These are phyloP conservation scores for Infundibulicybe gibba DNA, from an alignment of 768 basidiomycete species.

Conservation along the genomic window DNA sequence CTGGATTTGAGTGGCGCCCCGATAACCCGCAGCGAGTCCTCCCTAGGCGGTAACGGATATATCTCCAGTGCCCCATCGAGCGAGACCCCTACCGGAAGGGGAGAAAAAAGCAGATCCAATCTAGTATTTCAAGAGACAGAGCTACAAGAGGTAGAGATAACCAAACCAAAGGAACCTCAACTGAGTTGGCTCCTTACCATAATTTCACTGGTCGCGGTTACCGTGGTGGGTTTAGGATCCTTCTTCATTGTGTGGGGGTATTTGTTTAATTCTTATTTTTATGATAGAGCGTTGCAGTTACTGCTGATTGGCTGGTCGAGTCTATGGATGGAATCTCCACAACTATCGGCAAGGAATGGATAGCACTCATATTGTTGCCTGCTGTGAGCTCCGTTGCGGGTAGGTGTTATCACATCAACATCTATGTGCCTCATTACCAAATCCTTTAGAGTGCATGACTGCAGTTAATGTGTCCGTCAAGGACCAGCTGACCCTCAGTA, in stretches of 20 bases:
- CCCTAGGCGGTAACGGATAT: background rate
- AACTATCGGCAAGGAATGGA: constrained; percentile 81
- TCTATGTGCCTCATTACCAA: no score
- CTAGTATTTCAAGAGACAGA: background rate
- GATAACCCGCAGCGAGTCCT: background rate
- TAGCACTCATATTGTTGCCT: constrained; percentile 85
- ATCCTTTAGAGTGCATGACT: constrained; percentile 71
- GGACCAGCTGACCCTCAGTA: constrained; percentile 80
- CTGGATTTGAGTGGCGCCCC: no score
- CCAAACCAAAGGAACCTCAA: constrained; percentile 37
- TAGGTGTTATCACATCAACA: constrained; percentile 13
- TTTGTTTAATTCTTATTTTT: background rate
- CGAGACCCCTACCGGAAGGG: background rate
- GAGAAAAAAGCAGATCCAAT: background rate
- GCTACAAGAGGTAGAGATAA: background rate
- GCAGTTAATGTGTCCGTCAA: constrained; percentile 91
- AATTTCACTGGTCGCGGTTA: constrained; percentile 51
- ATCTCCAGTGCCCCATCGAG: background rate
- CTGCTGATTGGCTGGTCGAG: constrained; percentile 70
- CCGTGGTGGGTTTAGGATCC: constrained; percentile 48
- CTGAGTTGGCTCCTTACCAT: constrained; percentile 59
- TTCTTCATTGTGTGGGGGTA: background rate
- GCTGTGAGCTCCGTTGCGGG: constrained; percentile 80
- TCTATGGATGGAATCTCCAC: constrained; percentile 77
- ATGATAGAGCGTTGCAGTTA: constrained; percentile 48